Evolutionary conservation across 2,329 filamentous ascomycete species (phyloP), one percentile per base, ranked within the genome.

Genomic region (Pyricularia grisea): DNA sequence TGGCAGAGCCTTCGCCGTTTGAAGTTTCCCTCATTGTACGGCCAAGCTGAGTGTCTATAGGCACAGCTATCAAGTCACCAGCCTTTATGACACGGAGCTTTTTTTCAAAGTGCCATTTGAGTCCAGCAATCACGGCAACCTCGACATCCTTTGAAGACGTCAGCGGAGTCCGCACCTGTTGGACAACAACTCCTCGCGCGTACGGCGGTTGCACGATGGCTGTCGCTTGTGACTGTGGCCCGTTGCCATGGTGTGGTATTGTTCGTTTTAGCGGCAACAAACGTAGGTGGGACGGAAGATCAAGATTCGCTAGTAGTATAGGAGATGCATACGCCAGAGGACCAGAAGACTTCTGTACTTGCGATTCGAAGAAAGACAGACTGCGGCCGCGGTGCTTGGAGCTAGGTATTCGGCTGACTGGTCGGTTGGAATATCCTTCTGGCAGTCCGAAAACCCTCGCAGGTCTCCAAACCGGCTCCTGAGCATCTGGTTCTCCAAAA

Each of bases 371-470:
- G 74, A 90, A 90, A 0, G 88, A 90, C 68, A 84, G 74, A 66
- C 82, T 82, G 69, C 87, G 81, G 10, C 79, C 79, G 68, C 83
- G 81, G 28, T 82, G 79, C 71, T 83, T 83, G 17, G 84, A 84
- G 73, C 83, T 86, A 5, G 86, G 82, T 70, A 90, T 88, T 70
- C 86, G 84, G 2, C 86, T 87, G 71, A 89, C 83, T 0, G 87
- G 83, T 3, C 87, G 84, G 68, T 84, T 83, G 2, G 86, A 85
- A 73, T 89, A 90, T 66, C 85, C 89, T 74, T 95, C 94, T 0
- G 95, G 92, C 1, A 99, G 82, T 0, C 94, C 93, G 77, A 93
- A 99, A 3, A 98, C 90, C 74, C 92, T 92, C 20, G 92, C 94
- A 2, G 93, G 91, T 42, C 95, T 88, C 91, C 92, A 97, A 66